A percentile compares a stretch with the other conserved stretches of the same genome.
Conservation (phyloP, 495 filamentous ascomycete genomes). For the Elaphomyces granulatus region DNA sequence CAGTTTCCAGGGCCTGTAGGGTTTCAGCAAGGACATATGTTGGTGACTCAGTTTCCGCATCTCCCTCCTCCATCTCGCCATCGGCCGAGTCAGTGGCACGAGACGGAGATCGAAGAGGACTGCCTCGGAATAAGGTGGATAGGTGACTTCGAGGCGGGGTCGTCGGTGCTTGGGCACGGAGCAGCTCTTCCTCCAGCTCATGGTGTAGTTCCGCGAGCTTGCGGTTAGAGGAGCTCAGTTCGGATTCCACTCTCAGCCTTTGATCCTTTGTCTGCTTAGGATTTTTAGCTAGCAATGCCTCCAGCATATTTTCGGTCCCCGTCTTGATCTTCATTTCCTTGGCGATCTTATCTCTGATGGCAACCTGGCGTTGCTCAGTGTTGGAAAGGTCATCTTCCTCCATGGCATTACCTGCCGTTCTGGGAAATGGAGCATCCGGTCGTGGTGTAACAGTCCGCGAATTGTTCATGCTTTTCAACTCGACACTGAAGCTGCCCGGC, state of each 20-base stretch:
- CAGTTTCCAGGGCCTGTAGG: conserved; percentile 71
- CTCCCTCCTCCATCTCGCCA: conserved; percentile 29
- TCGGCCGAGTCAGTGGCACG: conserved; percentile 34
- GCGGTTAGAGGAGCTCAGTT: conserved; percentile 79
- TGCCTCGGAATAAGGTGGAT: conserved; percentile 52
- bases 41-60: conserved; percentile 66
- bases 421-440: conserved; percentile 40
- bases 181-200: conserved; percentile 62
- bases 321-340: conserved; percentile 96
- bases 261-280: conserved; percentile 92
- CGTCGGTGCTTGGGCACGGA: conserved; percentile 47
- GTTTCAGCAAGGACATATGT: conserved; percentile 81
- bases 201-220: conserved; percentile 72
- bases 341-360: conserved; percentile 66
- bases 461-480: conserved; percentile 60
- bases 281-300: conserved; percentile 88
- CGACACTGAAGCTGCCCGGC: conserved; percentile 87
- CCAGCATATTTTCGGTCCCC: conserved; percentile 92
- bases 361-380: conserved; percentile 59
- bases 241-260: conserved; percentile 69
- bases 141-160: conserved; percentile 54
- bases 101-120: conserved; percentile 49
- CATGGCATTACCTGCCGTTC: conserved; percentile 47
- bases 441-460: conserved; percentile 56
- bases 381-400: conserved; percentile 42